A percentile compares a stretch with the other conserved stretches of the same genome.
Conservation (phyloP, 306 rosid genomes). For the Pyrus bretschneideri region DNA sequence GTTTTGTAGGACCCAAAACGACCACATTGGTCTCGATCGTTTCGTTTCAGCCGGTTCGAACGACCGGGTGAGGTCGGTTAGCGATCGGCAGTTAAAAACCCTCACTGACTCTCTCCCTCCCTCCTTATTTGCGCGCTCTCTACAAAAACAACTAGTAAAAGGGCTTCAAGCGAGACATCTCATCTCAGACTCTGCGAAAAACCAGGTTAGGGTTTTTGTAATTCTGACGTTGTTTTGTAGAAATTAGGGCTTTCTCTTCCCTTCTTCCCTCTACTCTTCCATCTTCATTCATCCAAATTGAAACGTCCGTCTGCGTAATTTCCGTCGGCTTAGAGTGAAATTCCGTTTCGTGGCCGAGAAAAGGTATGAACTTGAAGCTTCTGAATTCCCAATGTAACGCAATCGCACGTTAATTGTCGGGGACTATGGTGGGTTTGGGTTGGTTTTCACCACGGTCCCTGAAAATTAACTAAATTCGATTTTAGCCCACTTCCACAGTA, state of each 20-base stretch:
- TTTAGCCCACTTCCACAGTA: background rate
- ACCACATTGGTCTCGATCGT: background rate
- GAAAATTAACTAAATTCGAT: background rate
- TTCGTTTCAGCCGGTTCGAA: background rate
- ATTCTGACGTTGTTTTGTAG: background rate
- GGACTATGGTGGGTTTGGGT: background rate
- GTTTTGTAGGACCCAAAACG: background rate
- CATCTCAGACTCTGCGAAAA: background rate
- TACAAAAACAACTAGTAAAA: background rate
- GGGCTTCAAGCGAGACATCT: background rate
- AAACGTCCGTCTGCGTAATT: background rate
- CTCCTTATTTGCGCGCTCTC: background rate
- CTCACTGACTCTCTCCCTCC: conserved; percentile 5
- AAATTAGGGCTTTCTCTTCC: background rate
- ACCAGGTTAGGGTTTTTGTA: conserved; percentile 10
- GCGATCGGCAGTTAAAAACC: conserved; percentile 9
- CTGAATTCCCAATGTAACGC: background rate
- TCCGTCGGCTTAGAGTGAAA: background rate
- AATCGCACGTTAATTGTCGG: background rate
- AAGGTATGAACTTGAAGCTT: conserved; percentile 2
- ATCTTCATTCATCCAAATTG: background rate
- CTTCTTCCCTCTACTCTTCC: background rate
- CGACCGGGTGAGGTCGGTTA: conserved; percentile 15
- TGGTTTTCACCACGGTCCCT: background rate
- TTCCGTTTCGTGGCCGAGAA: background rate